Evolutionary conservation across 176 grass and related monocot species (phyloP).

Genomic region (Cenchrus americanus): DNA sequence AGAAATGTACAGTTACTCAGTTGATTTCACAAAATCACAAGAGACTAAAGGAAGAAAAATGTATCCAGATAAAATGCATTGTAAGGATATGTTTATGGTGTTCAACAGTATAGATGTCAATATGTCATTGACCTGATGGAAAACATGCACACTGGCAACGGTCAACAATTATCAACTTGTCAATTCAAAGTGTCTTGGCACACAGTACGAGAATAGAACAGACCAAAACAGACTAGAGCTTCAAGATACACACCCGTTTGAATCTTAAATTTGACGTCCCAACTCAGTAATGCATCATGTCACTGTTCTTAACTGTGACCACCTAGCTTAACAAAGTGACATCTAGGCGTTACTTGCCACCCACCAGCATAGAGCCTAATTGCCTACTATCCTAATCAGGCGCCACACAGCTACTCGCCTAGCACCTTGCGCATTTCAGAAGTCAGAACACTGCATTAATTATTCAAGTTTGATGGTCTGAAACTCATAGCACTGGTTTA

Average conservation of each 20-base stretch:
- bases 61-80: neutral
- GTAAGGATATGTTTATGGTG: neutral
- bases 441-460: neutral
- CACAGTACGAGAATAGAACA: neutral
- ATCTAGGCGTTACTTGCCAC: neutral
- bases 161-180: neutral
- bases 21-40: conserved; percentile 17
- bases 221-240: neutral
- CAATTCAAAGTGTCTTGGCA: neutral
- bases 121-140: conserved; percentile 3
- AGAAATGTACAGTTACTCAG: conserved; percentile 2
- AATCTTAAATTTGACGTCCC: neutral
- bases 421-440: neutral
- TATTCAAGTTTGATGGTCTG: neutral
- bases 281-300: neutral
- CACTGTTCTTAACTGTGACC: neutral
- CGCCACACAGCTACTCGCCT: neutral
- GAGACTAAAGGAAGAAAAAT: neutral
- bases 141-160: neutral
- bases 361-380: neutral
- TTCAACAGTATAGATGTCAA: neutral
- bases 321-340: neutral
- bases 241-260: neutral
- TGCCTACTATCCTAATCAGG: neutral
- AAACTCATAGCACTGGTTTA: conserved; percentile 4